Evolutionary conservation across 192 early-diverging fungal genomes (phyloP), one percentile per base, ranked within the genome.

Genomic region (Umbelopsis ramanniana): DNA sequence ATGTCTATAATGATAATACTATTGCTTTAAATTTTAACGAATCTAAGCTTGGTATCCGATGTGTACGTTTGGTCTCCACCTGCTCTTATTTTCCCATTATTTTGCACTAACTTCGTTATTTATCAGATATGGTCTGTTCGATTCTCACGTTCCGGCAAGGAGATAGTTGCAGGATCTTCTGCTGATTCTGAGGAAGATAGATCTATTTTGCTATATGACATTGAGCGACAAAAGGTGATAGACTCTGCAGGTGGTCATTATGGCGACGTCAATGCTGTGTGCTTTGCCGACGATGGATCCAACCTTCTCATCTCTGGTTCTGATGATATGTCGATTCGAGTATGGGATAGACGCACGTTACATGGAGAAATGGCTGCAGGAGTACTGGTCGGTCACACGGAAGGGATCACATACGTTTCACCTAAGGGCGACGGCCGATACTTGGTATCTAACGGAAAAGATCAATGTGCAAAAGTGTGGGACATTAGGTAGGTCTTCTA

Each of bases 221-320:
- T 91, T 38, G 87, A 85, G 55, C 71, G 72, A 38, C 81, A 79
- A 22, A 75, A 67, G 21, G 79, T 87, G 6, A 52, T 91, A 19
- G 83, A 85, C 57, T 57, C 81, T 60, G 81, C 86, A 7, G 26
- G 29, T 0, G 89, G 83, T 2, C 91, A 93, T 74, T 14, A n/a
- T 0, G 84, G 90, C 66, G 89, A 93, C 73, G 90, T 93, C 8
- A 93, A 93, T 72, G 84, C 90, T 29, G 86, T 87, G 3, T 84
- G 84, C 46, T 85, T 82, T 78, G 82, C 84, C 11, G 86, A 87
- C 47, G 76, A 76, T 9, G 75, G 75, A 3, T 81, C 87, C 2
- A 84, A 93, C 52, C 78, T 93, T 22, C 71, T 93, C 4, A 80
- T 86, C 26, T 87, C 85, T 37, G 92, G 88, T 8, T 81, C 79